A percentile compares a stretch with the other conserved stretches of the same genome.
phyloP scores from a whole-genome alignment of 192 early-diverging fungal species.

The Backusella mclennaniae region DNA sequence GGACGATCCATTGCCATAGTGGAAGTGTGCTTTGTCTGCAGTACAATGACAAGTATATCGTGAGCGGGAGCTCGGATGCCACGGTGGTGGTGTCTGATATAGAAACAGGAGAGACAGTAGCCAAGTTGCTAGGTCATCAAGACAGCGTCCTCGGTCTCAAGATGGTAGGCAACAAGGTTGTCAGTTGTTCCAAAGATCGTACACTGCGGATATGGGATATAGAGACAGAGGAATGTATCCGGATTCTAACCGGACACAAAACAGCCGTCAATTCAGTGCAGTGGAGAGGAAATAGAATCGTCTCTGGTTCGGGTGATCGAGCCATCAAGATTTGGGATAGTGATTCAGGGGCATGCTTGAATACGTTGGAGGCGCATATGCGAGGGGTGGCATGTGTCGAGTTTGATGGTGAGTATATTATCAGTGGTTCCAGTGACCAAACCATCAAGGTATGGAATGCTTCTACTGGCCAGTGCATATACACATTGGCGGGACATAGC shows the following conservation, averaged over 20 bases:
- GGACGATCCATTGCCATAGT: constrained; percentile 67
- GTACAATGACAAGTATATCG: constrained; percentile 61
- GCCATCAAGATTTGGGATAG: constrained; percentile 80
- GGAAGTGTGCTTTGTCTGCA: constrained; percentile 89
- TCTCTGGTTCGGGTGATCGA: constrained; percentile 79
- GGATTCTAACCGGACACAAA: constrained; percentile 62
- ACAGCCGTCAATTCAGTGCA: constrained; percentile 87
- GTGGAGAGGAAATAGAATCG: constrained; percentile 53
- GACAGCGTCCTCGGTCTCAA: constrained; percentile 78
- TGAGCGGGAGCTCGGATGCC: constrained; percentile 71
- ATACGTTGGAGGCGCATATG: constrained; percentile 77
- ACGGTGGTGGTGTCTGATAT: constrained; percentile 74
- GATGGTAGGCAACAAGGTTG: constrained; percentile 66
- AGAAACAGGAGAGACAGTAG: constrained; percentile 45
- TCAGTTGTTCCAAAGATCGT: constrained; percentile 83
- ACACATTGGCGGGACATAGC: constrained; percentile 55
- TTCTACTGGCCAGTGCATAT: constrained; percentile 40
- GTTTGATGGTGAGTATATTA: constrained; percentile 75
- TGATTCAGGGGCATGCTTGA: constrained; percentile 63
- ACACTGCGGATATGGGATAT: constrained; percentile 82
- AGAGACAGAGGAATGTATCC: constrained; percentile 51
- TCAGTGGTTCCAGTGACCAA: constrained; percentile 80
- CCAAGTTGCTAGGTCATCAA: constrained; percentile 49
- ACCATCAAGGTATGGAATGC: constrained; percentile 71
- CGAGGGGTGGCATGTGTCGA: constrained; percentile 84